A percentile compares a stretch with the other conserved stretches of the same genome.
Conservation (phyloP, 2,329 filamentous ascomycete species). For the Teratosphaeria zuluensis region DNA sequence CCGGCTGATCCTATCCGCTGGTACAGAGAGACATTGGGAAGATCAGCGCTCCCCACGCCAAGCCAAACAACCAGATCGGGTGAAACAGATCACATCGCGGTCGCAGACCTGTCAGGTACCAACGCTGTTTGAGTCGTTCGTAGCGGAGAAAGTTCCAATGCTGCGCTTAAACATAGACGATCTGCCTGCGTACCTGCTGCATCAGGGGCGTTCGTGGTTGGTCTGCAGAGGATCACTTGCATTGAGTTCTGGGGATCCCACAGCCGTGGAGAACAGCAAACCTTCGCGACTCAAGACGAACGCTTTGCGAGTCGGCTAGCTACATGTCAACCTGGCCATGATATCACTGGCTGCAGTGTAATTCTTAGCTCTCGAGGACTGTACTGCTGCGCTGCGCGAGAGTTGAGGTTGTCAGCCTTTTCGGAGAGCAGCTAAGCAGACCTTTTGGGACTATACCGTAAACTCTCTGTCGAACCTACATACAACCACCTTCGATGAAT, state of each 20-base stretch:
- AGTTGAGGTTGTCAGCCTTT: neutral
- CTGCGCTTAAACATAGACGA: neutral
- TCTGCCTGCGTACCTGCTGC: neutral
- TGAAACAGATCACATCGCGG: neutral
- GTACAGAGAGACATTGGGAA: neutral
- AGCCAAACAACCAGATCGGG: neutral
- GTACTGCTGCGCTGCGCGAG: neutral
- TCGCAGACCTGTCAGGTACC: neutral
- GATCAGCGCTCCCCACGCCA: neutral
- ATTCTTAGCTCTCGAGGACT: neutral
- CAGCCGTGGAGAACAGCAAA: neutral
- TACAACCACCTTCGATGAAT: neutral
- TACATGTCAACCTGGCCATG: neutral
- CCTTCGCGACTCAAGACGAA: neutral
- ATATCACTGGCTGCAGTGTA: neutral
- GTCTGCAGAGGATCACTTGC: neutral
- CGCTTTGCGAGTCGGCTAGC: neutral
- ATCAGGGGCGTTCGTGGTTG: neutral
- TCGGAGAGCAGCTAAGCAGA: neutral
- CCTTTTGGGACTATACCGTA: no score
- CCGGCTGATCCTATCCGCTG: neutral
- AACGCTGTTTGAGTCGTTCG: neutral
- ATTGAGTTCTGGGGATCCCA: neutral
- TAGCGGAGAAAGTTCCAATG: neutral
- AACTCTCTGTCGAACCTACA: neutral